Evolutionary conservation across 495 filamentous ascomycete species (phyloP).

Genomic region (Aspergillus wentii): DNA sequence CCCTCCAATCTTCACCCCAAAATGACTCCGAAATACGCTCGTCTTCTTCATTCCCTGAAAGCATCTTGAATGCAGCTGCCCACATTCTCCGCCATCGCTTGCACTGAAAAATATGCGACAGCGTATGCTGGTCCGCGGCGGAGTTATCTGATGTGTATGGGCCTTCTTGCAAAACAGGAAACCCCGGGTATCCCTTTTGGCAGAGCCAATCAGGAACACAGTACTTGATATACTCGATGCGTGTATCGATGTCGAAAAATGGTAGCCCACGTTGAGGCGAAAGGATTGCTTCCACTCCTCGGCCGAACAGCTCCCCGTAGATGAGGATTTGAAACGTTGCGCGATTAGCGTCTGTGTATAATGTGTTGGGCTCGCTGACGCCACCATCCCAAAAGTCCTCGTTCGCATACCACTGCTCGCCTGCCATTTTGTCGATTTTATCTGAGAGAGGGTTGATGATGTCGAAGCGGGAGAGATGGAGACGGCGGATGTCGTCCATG

Average conservation of each 20-base stretch:
- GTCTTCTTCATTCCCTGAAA: conserved; percentile 1
- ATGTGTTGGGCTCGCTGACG: conserved; percentile 23
- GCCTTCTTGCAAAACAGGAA: conserved; percentile 2
- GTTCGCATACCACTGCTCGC: conserved; percentile 23
- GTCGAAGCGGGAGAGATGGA: conserved; percentile 24
- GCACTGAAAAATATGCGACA: conserved; percentile 12
- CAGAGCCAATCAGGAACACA: conserved; percentile 24
- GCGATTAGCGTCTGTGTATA: conserved; percentile 19
- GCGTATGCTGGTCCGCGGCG: conserved; percentile 7
- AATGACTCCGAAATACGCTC: too few relatives aligned
- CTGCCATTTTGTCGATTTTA: conserved; percentile 27
- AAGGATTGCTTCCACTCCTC: conserved; percentile 18
- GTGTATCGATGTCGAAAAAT: conserved; percentile 14
- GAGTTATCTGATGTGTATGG: too few relatives aligned
- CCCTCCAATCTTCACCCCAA: conserved; percentile 49
- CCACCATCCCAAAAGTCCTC: conserved; percentile 31
- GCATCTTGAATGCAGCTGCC: conserved; percentile 7
- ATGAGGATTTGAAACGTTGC: conserved; percentile 28
- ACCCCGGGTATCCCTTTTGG: conserved; percentile 1
- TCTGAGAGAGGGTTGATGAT: conserved; percentile 28
- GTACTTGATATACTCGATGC: conserved; percentile 34
- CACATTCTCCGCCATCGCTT: conserved; percentile 16
- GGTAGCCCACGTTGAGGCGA: conserved; percentile 1
- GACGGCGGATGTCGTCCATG: conserved; percentile 26
- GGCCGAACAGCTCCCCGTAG: conserved; percentile 34